Base-by-base conservation (phyloP, 345 rosid genomes). In the Hypericum androsaemum region DNA sequence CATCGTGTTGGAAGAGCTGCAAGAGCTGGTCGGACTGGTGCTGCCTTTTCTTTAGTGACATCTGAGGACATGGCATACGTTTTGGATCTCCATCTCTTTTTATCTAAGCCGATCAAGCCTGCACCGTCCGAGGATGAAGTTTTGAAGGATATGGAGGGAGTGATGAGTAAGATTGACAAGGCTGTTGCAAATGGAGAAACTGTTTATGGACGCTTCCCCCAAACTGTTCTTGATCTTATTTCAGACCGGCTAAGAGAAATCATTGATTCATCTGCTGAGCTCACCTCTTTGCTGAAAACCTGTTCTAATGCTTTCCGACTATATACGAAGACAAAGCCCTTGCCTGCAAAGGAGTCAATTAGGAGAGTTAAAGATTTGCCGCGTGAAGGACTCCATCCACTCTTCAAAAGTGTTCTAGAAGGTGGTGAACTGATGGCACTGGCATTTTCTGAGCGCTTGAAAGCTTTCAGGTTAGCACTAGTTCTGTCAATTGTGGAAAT, bases 1-100 rank as follows among this genome's bases (percentile, higher is more conserved):
- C 98, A 88, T 74, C 77, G 98, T 28, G 98, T 92, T 6, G 98
- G 98, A 57, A 65, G 98, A 68, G 94, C 80, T 41, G 98, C 96
- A 22, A 84, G 95, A 63, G 98, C 98, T 41, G 98, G 98, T 39
- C 81, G 96, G 17, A 81, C 77, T 53, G 96, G 98, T 42, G 77
- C 84, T 42, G 98, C 98, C 9, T 88, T 73, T 69, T 88, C 98
- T 42, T 88, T 92, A 64, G 57, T 92, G 52, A 88, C 98, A 58
- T 64, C 95, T 44, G 95, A 85, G 64, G 98, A 88, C 64, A 75
- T 92, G 80, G 79, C 98, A 14, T 92, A 83, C 61, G 63, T 88
- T 62, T 64, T 92, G 49, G 96, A 92, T 74, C 96, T 92, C 67
- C 98, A 85, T 77, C 77, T 92, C 12, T 88, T 88, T 71, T 86